Conservation (phyloP, 768 basidiomycete species). For the Fibroporia radiculosa region DNA sequence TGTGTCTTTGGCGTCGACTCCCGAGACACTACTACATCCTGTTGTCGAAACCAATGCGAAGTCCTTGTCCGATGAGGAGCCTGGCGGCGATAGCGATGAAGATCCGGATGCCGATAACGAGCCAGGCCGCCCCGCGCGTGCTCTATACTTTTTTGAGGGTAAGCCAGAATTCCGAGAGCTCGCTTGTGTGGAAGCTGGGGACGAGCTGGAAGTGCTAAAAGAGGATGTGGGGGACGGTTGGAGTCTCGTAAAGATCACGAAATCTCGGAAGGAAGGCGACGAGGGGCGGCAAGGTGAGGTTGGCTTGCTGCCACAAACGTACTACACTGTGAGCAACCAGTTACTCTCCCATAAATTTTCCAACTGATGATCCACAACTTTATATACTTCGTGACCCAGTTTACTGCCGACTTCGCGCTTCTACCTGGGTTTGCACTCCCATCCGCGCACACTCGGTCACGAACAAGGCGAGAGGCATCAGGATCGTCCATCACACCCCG, state of each 20-base stretch:
- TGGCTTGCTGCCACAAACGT: conserved; percentile 60
- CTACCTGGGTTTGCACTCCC: conserved; percentile 37
- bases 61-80: conserved; percentile 49
- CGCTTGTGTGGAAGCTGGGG: conserved; percentile 52
- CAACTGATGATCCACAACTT: not conserved
- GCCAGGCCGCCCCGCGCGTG: conserved; percentile 47
- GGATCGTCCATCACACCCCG: conserved; percentile 43
- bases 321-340: conserved; percentile 57
- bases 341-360: not conserved
- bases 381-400: conserved; percentile 29
- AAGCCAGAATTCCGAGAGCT: conserved; percentile 71
- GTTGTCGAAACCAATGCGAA: conserved; percentile 21
- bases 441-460: conserved; percentile 15
- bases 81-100: conserved; percentile 23
- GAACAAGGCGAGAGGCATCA: conserved; percentile 30
- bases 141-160: conserved; percentile 68
- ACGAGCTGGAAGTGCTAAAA: conserved; percentile 61
- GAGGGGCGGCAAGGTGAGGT: conserved; percentile 40
- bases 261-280: conserved; percentile 2
- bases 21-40: conserved; percentile 22
- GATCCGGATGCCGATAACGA: conserved; percentile 20
- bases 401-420: conserved; percentile 54
- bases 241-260: conserved; percentile 55
- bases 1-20: conserved; percentile 35
- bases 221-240: conserved; percentile 73